Base-by-base conservation (phyloP, 176 grass and related monocot species). In the Rhipidocladum racemiflorum region DNA sequence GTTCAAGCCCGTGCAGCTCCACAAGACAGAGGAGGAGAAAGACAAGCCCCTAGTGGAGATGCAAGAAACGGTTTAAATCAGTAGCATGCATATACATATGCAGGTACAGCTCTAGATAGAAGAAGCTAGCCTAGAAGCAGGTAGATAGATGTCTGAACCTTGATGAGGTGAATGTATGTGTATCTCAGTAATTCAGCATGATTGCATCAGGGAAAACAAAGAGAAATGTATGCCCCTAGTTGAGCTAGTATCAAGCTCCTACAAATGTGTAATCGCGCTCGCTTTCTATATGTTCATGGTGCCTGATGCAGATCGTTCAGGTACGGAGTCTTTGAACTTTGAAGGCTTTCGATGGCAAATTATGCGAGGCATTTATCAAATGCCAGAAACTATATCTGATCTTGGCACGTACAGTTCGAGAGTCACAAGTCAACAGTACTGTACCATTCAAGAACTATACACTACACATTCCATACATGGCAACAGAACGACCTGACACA, bases 1-100 rank as follows among this genome's bases (percentile, higher is more conserved):
- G 3, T 97, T 82, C 63, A 97, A 94, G 65, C 87, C 85, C 0
- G 6, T 97, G 13, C 79, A 92, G 36, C 24, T 83, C 14, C 65
- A 60, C 30, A 67, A 89, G 56, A 3, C 30, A 72, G 65, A 68
- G 35, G 76, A 90, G 0, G 76, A 90, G 0, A 50, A 84, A 40
- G 51, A 62, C 23, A 76, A 67, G n/a, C 28, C 77, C 18, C 27
- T 72, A 3, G 82, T 85, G 43, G 86, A 91, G 61, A 42, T 91
- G 59, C 66, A 85, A 27, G 61, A 85, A 24, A 83, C 85, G 49
- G 78, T 85, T 74, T 88, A 67, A 81, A 53, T 44, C 17, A 88
- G 40, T 35, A 43, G 81, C 6, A 20, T 49, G 74, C 4, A 65
- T 42, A 46, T 54, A n/a, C n/a, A 46, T 46, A 38, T 76, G 59